Percentiles rank a stretch among this genome's conserved stretches.
Evolutionary conservation across 495 filamentous ascomycete species (phyloP).

Genomic region (Rostrohypoxylon terebratum): DNA sequence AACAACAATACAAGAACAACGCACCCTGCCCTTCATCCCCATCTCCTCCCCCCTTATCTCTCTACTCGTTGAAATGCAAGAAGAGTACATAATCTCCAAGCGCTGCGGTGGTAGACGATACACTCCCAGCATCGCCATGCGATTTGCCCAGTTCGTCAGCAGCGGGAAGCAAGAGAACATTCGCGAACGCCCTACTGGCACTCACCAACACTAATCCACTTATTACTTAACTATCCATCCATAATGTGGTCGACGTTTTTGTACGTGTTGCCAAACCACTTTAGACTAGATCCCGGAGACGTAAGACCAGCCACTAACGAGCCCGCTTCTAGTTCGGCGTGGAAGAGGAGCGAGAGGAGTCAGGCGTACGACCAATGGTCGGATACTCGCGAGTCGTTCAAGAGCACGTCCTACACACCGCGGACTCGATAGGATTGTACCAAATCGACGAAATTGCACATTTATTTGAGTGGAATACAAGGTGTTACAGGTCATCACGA

Average conservation of each 20-base stretch:
- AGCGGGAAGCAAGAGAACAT: slow-evolving; percentile 52
- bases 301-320: slow-evolving; percentile 14
- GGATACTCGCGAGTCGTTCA: slow-evolving; percentile 31
- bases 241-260: slow-evolving; percentile 14
- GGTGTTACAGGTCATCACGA: background rate
- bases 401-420: slow-evolving; percentile 31
- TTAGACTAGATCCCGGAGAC: background rate
- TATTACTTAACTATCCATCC: background rate
- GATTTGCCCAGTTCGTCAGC: slow-evolving; percentile 48
- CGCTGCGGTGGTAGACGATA: slow-evolving; percentile 25
- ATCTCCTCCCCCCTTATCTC: background rate
- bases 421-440: slow-evolving; percentile 23
- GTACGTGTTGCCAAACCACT: slow-evolving; percentile 13
- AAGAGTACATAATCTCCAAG: slow-evolving; percentile 40
- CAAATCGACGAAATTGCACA: background rate
- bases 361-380: slow-evolving; percentile 28
- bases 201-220: slow-evolving; percentile 38
- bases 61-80: slow-evolving; percentile 29
- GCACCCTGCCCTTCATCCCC: background rate
- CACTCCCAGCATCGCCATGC: slow-evolving; percentile 38
- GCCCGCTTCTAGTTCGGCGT: slow-evolving; percentile 15
- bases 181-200: slow-evolving; percentile 40
- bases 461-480: background rate
- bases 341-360: slow-evolving; percentile 6
- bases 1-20: background rate